Percentiles rank a stretch among this genome's conserved stretches.
These are phyloP conservation scores for Fusarium proliferatum DNA, from an alignment of 2,329 filamentous ascomycete genomes.

Conservation along the genomic window DNA sequence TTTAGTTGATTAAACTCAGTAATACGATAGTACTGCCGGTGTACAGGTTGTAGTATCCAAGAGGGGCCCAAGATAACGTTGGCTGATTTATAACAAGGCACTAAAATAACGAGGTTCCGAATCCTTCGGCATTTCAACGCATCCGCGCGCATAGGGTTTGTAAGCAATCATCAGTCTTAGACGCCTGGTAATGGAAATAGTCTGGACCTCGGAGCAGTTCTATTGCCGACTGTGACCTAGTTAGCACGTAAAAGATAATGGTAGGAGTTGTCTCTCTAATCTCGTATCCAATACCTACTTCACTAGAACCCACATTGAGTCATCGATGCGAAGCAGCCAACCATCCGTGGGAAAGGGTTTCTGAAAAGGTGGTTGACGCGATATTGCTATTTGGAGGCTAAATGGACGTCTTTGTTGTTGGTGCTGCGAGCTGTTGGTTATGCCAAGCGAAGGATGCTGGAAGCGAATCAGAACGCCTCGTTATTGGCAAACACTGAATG, in stretches of 20 bases:
- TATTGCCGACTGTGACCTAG: background rate
- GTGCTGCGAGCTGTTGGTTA: background rate
- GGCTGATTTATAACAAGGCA: background rate
- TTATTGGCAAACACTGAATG: background rate
- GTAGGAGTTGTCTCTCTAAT: rapidly evolving
- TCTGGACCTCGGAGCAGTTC: background rate
- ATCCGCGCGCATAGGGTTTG: rapidly evolving
- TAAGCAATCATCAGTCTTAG: background rate
- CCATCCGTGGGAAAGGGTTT: background rate
- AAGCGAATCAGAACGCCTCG: background rate
- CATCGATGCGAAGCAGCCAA: background rate
- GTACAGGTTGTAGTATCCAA: rapidly evolving
- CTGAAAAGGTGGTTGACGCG: background rate
- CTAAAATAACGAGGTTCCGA: too few species aligned
- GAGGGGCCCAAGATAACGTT: background rate
- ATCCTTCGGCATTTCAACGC: background rate
- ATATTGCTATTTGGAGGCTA: background rate
- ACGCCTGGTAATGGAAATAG: too few species aligned
- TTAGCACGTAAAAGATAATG: background rate
- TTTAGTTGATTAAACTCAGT: rapidly evolving
- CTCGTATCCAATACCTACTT: background rate
- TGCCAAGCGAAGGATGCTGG: background rate
- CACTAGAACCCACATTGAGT: background rate
- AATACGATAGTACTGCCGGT: rapidly evolving
- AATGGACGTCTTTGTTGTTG: background rate